Evolutionary conservation across 1,284 basidiomycete species (phyloP).

Genomic region (Bondarzewia mesenterica): DNA sequence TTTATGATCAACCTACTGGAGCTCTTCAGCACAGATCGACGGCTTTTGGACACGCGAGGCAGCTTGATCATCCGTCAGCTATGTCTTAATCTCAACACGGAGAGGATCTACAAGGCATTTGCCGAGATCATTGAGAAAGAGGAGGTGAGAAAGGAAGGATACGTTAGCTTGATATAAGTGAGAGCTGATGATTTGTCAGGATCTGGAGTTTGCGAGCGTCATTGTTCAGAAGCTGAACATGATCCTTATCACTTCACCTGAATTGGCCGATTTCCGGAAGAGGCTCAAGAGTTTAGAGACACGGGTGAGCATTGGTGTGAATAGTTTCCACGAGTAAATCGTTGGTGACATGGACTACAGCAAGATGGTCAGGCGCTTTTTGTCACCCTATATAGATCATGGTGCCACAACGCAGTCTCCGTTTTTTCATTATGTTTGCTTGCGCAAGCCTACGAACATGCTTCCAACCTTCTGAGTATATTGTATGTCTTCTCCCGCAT

Average conservation of each 20-base stretch:
- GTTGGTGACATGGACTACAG: slow-evolving; percentile 31
- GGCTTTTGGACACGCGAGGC: slow-evolving; percentile 86
- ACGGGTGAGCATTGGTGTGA: slow-evolving; percentile 61
- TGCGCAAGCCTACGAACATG: slow-evolving; percentile 98
- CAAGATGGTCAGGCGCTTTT: slow-evolving; percentile 94
- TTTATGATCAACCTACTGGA: slow-evolving; percentile 96
- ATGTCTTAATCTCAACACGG: slow-evolving; percentile 91
- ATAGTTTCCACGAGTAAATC: background rate
- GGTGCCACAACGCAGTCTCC: slow-evolving; percentile 98
- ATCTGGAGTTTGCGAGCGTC: slow-evolving; percentile 93
- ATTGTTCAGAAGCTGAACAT: slow-evolving; percentile 97
- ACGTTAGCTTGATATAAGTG: background rate
- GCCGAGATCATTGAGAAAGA: slow-evolving; percentile 98
- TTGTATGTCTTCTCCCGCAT: slow-evolving; percentile 65
- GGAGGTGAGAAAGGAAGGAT: slow-evolving; percentile 50
- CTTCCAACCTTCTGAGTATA: slow-evolving; percentile 93
- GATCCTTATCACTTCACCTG: slow-evolving; percentile 94
- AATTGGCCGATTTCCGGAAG: slow-evolving; percentile 89
- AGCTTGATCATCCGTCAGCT: slow-evolving; percentile 95
- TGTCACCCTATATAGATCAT: slow-evolving; percentile 88
- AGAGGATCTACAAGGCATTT: slow-evolving; percentile 91
- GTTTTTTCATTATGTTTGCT: slow-evolving; percentile 94
- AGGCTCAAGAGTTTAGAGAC: slow-evolving; percentile 90
- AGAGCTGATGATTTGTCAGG: slow-evolving; percentile 36
- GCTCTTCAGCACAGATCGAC: slow-evolving; percentile 91